These are phyloP conservation scores for Rheum nobile DNA, from an alignment of 148 eudicot species.

Conservation along the genomic window DNA sequence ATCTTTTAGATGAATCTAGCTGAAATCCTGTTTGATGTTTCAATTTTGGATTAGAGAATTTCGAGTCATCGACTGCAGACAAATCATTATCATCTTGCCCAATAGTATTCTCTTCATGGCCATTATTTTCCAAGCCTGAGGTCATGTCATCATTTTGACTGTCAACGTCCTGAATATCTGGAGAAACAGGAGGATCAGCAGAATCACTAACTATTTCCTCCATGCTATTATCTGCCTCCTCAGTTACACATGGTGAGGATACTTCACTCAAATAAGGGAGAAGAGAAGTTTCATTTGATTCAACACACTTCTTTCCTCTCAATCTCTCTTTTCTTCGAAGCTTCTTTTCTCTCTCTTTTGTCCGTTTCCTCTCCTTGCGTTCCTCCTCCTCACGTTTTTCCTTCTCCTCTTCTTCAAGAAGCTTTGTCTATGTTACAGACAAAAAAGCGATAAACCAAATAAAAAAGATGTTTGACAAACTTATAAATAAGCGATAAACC, in stretches of 20 bases:
- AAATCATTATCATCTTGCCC: conserved; percentile 29
- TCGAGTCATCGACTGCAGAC: conserved; percentile 28
- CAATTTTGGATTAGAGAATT: conserved; percentile 33
- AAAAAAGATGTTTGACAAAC: conserved; percentile 3
- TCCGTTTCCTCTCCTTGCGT: conserved; percentile 80
- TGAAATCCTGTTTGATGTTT: conserved; percentile 36
- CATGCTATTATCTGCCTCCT: conserved; percentile 24
- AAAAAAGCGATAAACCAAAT: conserved; percentile 11
- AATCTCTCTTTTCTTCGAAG: conserved; percentile 89
- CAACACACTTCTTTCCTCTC: conserved; percentile 53
- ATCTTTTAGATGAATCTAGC: conserved; percentile 30
- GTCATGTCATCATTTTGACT: conserved; percentile 22
- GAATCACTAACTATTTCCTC: conserved; percentile 28
- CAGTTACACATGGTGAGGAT: conserved; percentile 24
- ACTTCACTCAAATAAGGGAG: conserved; percentile 28
- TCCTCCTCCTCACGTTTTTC: conserved; percentile 97
- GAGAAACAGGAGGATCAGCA: conserved; percentile 32
- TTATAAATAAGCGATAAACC: conserved; percentile 9
- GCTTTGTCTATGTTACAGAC: conserved; percentile 45
- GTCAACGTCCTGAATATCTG: conserved; percentile 36
- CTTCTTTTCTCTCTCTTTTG: conserved; percentile 90
- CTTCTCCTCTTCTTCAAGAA: conserved; percentile 97
- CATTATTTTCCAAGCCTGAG: conserved; percentile 22
- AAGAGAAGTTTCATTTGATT: conserved; percentile 25
- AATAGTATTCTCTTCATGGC: conserved; percentile 24